A percentile compares a stretch with the other conserved stretches of the same genome.
phyloP scores from a whole-genome alignment of 805 yeast species.

The Nadsonia fulvescens region DNA sequence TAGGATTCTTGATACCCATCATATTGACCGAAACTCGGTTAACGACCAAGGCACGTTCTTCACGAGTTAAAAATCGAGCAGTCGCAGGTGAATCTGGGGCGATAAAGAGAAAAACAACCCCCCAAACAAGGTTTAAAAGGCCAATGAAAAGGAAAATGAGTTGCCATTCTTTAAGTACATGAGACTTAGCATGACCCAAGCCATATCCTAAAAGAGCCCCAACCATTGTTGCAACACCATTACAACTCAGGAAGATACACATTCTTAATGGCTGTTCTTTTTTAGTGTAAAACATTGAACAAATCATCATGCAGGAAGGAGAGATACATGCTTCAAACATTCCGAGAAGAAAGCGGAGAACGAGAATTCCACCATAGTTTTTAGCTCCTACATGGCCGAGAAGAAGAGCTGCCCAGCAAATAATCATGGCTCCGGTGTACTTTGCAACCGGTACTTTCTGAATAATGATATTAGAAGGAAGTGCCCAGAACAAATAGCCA shows the following conservation, averaged over 20 bases:
- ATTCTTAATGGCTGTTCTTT: slow-evolving; percentile 22
- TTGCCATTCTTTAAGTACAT: slow-evolving; percentile 6
- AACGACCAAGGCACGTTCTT: slow-evolving; percentile 12
- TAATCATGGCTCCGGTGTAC: slow-evolving; percentile 2
- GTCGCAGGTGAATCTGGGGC: slow-evolving; percentile 10
- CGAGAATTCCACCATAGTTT: slow-evolving; percentile 2
- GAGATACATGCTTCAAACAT: slow-evolving; percentile 4
- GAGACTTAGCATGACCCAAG: slow-evolving; percentile 2
- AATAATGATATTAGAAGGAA: slow-evolving; percentile 26
- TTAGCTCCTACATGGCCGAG: slow-evolving; percentile 1
- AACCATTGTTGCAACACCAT: slow-evolving; percentile 1
- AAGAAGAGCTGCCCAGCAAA: slow-evolving; percentile 3
- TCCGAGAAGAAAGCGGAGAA: slow-evolving; percentile 3
- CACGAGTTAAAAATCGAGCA: slow-evolving; percentile 11
- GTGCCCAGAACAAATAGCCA: slow-evolving; percentile 29
- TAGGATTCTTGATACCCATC: too few relatives aligned
- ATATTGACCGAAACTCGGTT: too few relatives aligned
- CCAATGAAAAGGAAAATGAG: slow-evolving; percentile 7
- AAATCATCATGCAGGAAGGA: slow-evolving; percentile 33
- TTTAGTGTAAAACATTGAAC: slow-evolving; percentile 40
- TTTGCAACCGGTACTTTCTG: slow-evolving; percentile 3
- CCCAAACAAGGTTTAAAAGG: slow-evolving; percentile 6
- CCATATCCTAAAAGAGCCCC: slow-evolving; percentile 2
- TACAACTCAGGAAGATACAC: slow-evolving; percentile 2
- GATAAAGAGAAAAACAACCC: slow-evolving; percentile 4